Base-by-base conservation (phyloP, 108 stramenopile genomes). In the Schizochytrium sp. region DNA sequence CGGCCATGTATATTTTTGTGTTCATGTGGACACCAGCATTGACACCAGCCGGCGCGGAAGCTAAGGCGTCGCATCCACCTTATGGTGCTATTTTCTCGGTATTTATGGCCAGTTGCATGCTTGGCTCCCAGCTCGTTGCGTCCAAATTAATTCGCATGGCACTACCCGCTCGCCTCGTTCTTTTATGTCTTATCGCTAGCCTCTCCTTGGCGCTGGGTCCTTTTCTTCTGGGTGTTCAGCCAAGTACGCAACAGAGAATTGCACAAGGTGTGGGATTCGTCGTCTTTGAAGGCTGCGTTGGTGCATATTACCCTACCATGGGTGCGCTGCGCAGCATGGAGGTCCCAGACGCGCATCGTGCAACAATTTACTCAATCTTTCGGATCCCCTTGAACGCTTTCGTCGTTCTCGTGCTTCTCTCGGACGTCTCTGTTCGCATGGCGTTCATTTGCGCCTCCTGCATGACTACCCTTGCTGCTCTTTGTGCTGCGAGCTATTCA, bases 1-100 rank as follows among this genome's bases (percentile, higher is more conserved):
- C 95, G 29, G 96, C 97, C 60, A 98, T 98, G 97, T 97, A 97
- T 90, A 96, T 95, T 72, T 98, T 97, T 90, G 97, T 98, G 8
- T 92, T 98, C 34, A 94, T 97, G 89, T 98, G 98, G 98, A 96
- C 97, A 25, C 98, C 98, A 5, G 96, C 96, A 21, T 92, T 98
- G 58, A 88, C 72, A 83, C 25, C 48, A 8, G 4, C 44, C 34
- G 34, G 34, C 34, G 34, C 0, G 34, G 34, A 34, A 34, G 34
- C 34, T 34, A 34, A 34, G 34, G 34, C 34, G 34, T 34, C 72
- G 3, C 72, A 58, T 58, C 88, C 88, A 6, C 97, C 97, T 0
- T 97, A 96, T 89, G 98, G 98, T 28, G 92, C 93, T 4, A 93
- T 97, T 41, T 98, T 98, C 88, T 95, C 97, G n/a, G 95, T 94